These are phyloP conservation scores for Jacaranda mimosifolia DNA, from an alignment of 257 asterid species.

Conservation along the genomic window DNA sequence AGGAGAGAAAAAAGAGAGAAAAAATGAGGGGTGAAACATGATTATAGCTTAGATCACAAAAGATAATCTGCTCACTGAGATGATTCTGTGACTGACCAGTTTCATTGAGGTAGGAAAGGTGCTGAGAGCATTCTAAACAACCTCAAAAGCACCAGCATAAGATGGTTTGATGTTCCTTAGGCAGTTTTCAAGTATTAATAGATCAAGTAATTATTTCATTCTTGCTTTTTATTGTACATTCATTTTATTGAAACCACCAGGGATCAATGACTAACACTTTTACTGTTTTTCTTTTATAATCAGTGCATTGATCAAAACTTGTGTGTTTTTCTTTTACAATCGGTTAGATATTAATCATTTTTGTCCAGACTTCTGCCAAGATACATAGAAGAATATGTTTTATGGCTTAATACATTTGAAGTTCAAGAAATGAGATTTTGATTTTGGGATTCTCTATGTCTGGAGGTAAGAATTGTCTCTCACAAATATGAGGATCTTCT, in stretches of 20 bases:
- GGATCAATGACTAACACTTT: slow-evolving; percentile 13
- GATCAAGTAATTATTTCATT: slow-evolving; percentile 26
- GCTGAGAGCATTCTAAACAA: slow-evolving; percentile 19
- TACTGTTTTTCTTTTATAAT: not conserved
- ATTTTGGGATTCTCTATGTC: not conserved
- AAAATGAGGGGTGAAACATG: slow-evolving; percentile 61
- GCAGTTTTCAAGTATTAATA: slow-evolving; percentile 17
- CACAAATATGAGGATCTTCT: slow-evolving; percentile 10
- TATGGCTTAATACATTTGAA: not conserved
- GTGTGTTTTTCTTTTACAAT: not conserved
- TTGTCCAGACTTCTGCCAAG: slow-evolving; percentile 1
- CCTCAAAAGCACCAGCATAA: slow-evolving; percentile 24
- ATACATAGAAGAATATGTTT: not conserved
- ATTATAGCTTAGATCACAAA: slow-evolving; percentile 48
- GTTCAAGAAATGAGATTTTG: no score
- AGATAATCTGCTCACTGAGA: slow-evolving; percentile 59
- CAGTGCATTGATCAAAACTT: not conserved
- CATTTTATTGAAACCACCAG: slow-evolving; percentile 22
- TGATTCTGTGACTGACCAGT: slow-evolving; percentile 58
- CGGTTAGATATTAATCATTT: not conserved
- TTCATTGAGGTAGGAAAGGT: slow-evolving; percentile 64
- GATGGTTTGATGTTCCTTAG: slow-evolving; percentile 30
- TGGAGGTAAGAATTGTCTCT: slow-evolving; percentile 35
- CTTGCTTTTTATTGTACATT: slow-evolving; percentile 18
- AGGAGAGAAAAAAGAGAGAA: slow-evolving; percentile 54